Percentiles rank a stretch among this genome's conserved stretches.
phyloP scores from a whole-genome alignment of 495 filamentous ascomycete species.

The Daldinia childiae region DNA sequence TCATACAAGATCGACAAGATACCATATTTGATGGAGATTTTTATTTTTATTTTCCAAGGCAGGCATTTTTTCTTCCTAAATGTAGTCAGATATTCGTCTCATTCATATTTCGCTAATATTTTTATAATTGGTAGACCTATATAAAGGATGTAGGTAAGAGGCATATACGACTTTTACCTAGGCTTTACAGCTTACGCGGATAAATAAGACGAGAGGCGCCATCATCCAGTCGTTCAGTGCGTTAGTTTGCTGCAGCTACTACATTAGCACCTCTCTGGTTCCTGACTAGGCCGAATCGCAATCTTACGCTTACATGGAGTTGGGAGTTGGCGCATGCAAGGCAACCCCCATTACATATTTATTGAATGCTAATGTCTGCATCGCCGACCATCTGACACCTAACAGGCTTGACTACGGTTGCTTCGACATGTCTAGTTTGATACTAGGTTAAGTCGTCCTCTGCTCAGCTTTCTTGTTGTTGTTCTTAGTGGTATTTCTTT shows the following conservation, averaged over 20 bases:
- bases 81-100: no score
- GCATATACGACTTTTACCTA: neutral
- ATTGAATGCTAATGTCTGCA: constrained; percentile 18
- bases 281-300: constrained; percentile 40
- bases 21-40: neutral
- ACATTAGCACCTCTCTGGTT: constrained; percentile 38
- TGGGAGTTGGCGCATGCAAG: constrained; percentile 28
- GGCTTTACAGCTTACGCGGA: constrained; percentile 16
- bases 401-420: neutral
- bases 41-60: neutral
- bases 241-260: constrained; percentile 36
- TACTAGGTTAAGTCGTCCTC: no score
- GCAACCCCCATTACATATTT: constrained; percentile 13
- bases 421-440: neutral
- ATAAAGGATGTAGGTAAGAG: neutral
- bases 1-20: constrained; percentile 25
- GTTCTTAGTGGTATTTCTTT: no score
- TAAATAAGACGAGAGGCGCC: constrained; percentile 24
- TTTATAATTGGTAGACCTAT: neutral
- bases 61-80: neutral
- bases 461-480: no score
- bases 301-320: constrained; percentile 37
- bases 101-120: neutral
- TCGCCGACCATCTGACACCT: neutral
- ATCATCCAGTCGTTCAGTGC: constrained; percentile 14